phyloP scores from a whole-genome alignment of 352 stramenopile species.

The Plasmopara muralis region DNA sequence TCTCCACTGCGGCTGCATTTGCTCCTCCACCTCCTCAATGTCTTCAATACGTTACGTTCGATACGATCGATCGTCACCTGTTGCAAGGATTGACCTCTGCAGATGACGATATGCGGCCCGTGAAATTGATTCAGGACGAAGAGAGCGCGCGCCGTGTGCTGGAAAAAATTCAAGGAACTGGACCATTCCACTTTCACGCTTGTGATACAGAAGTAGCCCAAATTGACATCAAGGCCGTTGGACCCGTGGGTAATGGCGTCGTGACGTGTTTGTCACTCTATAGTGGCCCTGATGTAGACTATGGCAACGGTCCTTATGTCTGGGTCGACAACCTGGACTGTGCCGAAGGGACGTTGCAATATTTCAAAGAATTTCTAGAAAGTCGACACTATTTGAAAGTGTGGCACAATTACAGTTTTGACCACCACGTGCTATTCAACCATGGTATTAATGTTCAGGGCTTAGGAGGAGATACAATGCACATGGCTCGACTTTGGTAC shows the following conservation, averaged over 20 bases:
- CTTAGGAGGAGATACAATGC: conserved; percentile 98
- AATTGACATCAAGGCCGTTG: conserved; percentile 93
- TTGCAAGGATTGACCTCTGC: conserved; percentile 53
- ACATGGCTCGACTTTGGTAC: conserved; percentile 96
- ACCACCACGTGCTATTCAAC: conserved; percentile 98
- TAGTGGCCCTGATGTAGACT: conserved; percentile 93
- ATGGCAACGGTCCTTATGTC: conserved; percentile 89
- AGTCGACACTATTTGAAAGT: conserved; percentile 88
- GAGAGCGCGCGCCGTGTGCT: conserved; percentile 55
- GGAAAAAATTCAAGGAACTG: conserved; percentile 47
- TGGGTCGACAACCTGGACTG: conserved; percentile 92
- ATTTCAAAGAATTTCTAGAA: conserved; percentile 93
- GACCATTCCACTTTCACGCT: conserved; percentile 83
- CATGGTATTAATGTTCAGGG: conserved; percentile 90
- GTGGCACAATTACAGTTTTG: conserved; percentile 99
- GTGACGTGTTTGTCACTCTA: conserved; percentile 98
- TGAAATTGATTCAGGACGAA: conserved; percentile 78
- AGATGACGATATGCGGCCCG: conserved; percentile 54
- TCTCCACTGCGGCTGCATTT: conserved; percentile 10
- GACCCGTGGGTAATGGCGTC: conserved; percentile 95
- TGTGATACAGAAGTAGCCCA: conserved; percentile 98
- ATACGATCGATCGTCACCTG: conserved; percentile 52
- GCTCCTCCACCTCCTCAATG: conserved; percentile 3
- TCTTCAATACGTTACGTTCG: conserved; percentile 61
- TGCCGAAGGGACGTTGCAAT: conserved; percentile 75